Base-by-base conservation (phyloP, 2,329 filamentous ascomycete genomes). In the Neofusicoccum sp. region DNA sequence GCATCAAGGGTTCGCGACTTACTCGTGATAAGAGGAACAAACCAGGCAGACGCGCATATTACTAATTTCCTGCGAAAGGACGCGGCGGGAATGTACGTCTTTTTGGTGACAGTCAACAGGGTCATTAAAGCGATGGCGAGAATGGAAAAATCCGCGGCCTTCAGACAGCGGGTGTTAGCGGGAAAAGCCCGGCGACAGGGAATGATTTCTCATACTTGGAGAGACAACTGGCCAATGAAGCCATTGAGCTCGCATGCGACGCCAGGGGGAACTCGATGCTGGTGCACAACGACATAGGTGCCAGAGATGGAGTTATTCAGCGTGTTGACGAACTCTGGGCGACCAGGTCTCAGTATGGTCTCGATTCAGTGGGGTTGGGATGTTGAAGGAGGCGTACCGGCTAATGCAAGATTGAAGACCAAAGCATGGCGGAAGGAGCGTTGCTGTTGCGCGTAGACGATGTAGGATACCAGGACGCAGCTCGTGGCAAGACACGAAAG, bases 51-150 rank as follows among this genome's bases (percentile, higher is more conserved):
- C 3, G 67, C 65, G 63, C 76, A 78, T 7, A 78, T 73, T 4
- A 69, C 49, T 4, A 72, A 59, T 44, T 73, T 74, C 44, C 66
- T 66, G 30, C 61, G 26, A 40, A 67, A 66, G 47, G 71, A 67
- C 2, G 65, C 61, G 38, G 73, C 64, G n/a, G 71, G 68, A 62
- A 76, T 65, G 40, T 71, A 70, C 3, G 72, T 70, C 56, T 68
- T 70, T 51, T 71, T 69, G 14, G 69, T 73, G 11, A 80, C 72
- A 0, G 75, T 76, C 33, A 78, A 69, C 9, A 79, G 69, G 4
- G 77, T 79, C 1, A 76, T 70, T 16, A 81, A 69, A 11, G 78
- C 72, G 28, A 81, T 80, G 36, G 77, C 73, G 12, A 81, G 69
- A 57, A 81, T 78, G 31, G 74, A 76, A 62, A 79, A 73, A 61